phyloP scores from a whole-genome alignment of 2,329 filamentous ascomycete genomes.

The Fusarium sp. region DNA sequence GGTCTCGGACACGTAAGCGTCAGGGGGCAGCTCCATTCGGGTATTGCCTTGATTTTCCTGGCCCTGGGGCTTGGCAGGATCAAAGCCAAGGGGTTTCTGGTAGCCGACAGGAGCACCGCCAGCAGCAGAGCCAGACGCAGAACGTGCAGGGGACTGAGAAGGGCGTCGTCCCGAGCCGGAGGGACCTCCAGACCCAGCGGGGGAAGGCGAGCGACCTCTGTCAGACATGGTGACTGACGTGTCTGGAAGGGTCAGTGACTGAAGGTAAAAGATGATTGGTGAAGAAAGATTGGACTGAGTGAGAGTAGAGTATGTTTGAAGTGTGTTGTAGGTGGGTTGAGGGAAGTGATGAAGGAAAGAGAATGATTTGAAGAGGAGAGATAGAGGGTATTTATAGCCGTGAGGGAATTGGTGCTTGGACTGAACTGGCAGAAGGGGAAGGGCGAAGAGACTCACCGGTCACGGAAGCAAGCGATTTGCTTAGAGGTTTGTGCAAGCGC shows the following conservation, averaged over 20 bases:
- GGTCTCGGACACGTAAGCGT: conserved; percentile 58
- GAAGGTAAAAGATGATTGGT: not conserved
- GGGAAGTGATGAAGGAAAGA: not conserved
- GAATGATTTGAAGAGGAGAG: not conserved
- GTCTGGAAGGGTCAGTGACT: conserved; percentile 4
- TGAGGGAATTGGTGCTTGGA: not conserved
- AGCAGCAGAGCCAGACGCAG: conserved; percentile 26
- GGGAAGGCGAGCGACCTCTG: conserved; percentile 43
- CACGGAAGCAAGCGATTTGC: not conserved
- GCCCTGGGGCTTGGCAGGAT: conserved; percentile 52
- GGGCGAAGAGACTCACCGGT: conserved; percentile 14
- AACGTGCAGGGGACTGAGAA: conserved; percentile 33
- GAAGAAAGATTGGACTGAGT: not conserved
- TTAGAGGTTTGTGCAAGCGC: not conserved
- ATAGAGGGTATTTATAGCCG: not conserved
- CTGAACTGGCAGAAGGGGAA: not conserved
- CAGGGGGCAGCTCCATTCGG: conserved; percentile 66
- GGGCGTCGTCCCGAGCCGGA: conserved; percentile 27
- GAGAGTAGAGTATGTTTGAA: not conserved
- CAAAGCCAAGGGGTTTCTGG: conserved; percentile 50
- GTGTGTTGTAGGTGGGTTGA: not conserved
- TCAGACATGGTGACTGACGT: conserved; percentile 46
- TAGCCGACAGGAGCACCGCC: conserved; percentile 34
- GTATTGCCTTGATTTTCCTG: conserved; percentile 50
- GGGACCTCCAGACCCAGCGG: conserved; percentile 25